Evolutionary conservation across 1,284 basidiomycete species (phyloP).

Genomic region (Moesziomyces globuligerus): DNA sequence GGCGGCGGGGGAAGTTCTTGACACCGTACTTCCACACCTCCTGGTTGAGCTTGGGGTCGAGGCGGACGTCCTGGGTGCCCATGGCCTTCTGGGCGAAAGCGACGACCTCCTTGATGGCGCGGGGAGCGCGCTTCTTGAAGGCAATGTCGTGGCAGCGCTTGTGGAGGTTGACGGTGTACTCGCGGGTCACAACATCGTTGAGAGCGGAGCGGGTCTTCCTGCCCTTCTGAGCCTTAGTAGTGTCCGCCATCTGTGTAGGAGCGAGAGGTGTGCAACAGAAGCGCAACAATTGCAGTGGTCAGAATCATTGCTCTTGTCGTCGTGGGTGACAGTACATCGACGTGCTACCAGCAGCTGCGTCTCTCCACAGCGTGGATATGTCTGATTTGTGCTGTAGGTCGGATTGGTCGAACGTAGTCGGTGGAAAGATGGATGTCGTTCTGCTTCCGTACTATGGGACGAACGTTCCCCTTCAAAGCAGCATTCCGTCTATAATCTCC

Average conservation of each 20-base stretch:
- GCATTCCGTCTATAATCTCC: too few species aligned
- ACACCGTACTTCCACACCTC: conserved; percentile 67
- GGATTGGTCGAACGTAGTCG: too few species aligned
- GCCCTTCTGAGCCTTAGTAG: conserved; percentile 62
- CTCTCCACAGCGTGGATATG: too few species aligned
- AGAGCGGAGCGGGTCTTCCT: conserved; percentile 67
- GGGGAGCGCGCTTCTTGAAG: conserved; percentile 67
- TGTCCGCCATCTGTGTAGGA: conserved; percentile 52
- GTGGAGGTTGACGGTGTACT: conserved; percentile 68
- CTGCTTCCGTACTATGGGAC: too few species aligned
- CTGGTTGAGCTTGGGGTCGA: conserved; percentile 68
- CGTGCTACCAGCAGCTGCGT: neutral
- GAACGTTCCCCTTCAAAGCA: neutral
- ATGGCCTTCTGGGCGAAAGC: conserved; percentile 66
- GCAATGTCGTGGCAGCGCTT: conserved; percentile 62
- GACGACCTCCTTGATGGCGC: conserved; percentile 66
- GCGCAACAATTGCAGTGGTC: neutral
- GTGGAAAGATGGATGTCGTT: too few species aligned
- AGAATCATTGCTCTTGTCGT: neutral
- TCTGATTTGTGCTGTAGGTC: neutral
- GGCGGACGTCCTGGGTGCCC: conserved; percentile 66
- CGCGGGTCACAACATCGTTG: conserved; percentile 59
- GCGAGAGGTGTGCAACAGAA: neutral
- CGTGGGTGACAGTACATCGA: neutral
- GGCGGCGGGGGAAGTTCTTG: conserved; percentile 65